Evolutionary conservation across 129 eudicot species (phyloP).

Genomic region (Artemisia argyi): DNA sequence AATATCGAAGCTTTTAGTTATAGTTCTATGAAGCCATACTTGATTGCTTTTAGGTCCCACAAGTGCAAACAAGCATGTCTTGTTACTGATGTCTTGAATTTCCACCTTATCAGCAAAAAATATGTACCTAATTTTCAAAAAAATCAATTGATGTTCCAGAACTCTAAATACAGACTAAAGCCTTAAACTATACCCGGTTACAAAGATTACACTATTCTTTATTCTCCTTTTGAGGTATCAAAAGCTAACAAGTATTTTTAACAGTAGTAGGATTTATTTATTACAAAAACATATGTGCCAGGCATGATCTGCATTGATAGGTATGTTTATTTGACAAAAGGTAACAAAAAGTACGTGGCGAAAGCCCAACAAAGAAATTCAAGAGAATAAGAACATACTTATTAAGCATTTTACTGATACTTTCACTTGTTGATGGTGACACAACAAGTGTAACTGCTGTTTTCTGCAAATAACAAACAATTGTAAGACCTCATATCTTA

Average conservation of each 20-base stretch:
- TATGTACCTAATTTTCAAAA: slow-evolving; percentile 54
- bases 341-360: no score
- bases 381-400: slow-evolving; percentile 50
- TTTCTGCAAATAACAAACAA: slow-evolving; percentile 50
- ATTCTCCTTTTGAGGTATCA: no score
- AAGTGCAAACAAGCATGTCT: slow-evolving; percentile 75
- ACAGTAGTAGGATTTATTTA: no score
- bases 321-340: no score
- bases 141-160: not conserved
- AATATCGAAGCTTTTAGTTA: not conserved
- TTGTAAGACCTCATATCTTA: slow-evolving; percentile 5
- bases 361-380: not conserved
- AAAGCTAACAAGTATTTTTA: no score
- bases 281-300: no score
- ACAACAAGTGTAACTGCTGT: slow-evolving; percentile 75
- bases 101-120: slow-evolving; percentile 90
- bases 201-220: no score
- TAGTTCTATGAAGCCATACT: slow-evolving; percentile 44
- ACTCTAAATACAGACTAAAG: slow-evolving; percentile 10
- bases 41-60: slow-evolving; percentile 78
- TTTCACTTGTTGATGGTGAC: slow-evolving; percentile 61
- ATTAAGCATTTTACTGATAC: slow-evolving; percentile 68
- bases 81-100: slow-evolving; percentile 65
- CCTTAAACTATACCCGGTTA: not conserved
- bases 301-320: no score